Evolutionary conservation across 1,284 basidiomycete species (phyloP), one percentile per base, ranked within the genome.

Genomic region (Ceratobasidium sp.): DNA sequence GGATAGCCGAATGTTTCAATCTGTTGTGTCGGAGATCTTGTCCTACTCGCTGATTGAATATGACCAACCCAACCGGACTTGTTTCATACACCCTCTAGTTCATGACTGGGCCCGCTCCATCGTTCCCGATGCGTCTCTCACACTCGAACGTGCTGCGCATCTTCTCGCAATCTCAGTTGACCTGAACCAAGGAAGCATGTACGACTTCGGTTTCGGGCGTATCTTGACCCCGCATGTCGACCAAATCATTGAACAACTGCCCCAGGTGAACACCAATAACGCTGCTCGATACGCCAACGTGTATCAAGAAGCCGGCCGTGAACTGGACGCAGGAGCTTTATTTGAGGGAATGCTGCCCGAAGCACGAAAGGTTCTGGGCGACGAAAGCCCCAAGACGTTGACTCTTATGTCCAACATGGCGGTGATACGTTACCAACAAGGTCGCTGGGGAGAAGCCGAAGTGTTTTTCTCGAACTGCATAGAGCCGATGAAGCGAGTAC

Each of bases 41-140:
- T 73, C 68, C 7, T 46, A 56, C 38, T 70, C 68, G 2, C 40
- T 70, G 17, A 38, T 70, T n/a, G 38, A 42, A 17, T 59, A 42
- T 59, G 68, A 70, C 40, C 68, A 40, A 44, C 33, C 40, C 4
- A 70, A 59, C 68, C 28, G 46, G 20, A n/a, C 13, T 3, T 70
- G 59, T 59, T n/a, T 38, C 4, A 1, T 70, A 7, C 68, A 70
- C 46, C 20, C 40, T 5, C 50, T 70, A 2, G 54, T 70, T 7
- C 68, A 70, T 7, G 54, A 20, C 50, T 70, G 68, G 68, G 28
- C 68, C 2, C 28, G 68, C 23, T 9, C 10, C 2, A 15, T 54
- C 2, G 54, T n/a, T 1, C 52, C 48, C 7, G 4, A 52, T 23
- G 7, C 12, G 9, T 20, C 3, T 1, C 3, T 12, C 4, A 54